phyloP scores from a whole-genome alignment of 2,329 filamentous ascomycete species.

The Coniochaeta ligniaria region DNA sequence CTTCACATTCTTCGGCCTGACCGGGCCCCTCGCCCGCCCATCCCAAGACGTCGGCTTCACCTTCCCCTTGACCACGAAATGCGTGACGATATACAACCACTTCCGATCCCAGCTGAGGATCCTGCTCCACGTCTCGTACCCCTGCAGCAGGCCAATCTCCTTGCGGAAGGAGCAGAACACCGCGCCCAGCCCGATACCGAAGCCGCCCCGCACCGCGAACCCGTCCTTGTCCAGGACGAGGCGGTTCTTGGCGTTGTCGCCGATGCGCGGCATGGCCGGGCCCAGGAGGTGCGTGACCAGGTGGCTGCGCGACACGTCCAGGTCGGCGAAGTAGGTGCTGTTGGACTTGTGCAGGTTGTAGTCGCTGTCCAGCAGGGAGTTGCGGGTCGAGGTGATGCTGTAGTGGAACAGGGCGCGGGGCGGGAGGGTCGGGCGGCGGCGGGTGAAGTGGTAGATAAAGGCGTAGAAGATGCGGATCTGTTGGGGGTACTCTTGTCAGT shows the following conservation, averaged over 20 bases:
- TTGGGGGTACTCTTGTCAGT: not conserved
- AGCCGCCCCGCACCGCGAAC: slow-evolving; percentile 40
- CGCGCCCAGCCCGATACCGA: slow-evolving; percentile 63
- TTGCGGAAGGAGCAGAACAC: slow-evolving; percentile 67
- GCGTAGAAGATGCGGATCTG: slow-evolving; percentile 26
- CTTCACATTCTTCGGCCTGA: slow-evolving; percentile 5
- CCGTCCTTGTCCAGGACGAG: slow-evolving; percentile 45
- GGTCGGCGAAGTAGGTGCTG: slow-evolving; percentile 77
- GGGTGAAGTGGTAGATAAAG: slow-evolving; percentile 22
- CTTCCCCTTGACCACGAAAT: slow-evolving; percentile 59
- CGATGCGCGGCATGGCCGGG: slow-evolving; percentile 46
- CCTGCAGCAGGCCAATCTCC: slow-evolving; percentile 63
- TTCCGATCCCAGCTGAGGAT: slow-evolving; percentile 72
- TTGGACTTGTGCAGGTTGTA: slow-evolving; percentile 34
- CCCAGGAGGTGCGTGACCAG: slow-evolving; percentile 64
- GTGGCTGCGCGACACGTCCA: slow-evolving; percentile 77
- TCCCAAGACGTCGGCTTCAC: slow-evolving; percentile 49
- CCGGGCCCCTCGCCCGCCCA: slow-evolving; percentile 31
- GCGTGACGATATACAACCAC: slow-evolving; percentile 71
- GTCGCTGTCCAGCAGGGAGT: slow-evolving; percentile 26
- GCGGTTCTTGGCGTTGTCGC: slow-evolving; percentile 38
- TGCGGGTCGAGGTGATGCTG: slow-evolving; percentile 20
- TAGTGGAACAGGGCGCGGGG: slow-evolving; percentile 27
- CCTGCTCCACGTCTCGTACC: slow-evolving; percentile 67
- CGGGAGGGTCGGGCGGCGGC: slow-evolving; percentile 14